These are phyloP conservation scores for Aspergillus aculeatinus DNA, from an alignment of 2,329 filamentous ascomycete genomes.

Conservation along the genomic window DNA sequence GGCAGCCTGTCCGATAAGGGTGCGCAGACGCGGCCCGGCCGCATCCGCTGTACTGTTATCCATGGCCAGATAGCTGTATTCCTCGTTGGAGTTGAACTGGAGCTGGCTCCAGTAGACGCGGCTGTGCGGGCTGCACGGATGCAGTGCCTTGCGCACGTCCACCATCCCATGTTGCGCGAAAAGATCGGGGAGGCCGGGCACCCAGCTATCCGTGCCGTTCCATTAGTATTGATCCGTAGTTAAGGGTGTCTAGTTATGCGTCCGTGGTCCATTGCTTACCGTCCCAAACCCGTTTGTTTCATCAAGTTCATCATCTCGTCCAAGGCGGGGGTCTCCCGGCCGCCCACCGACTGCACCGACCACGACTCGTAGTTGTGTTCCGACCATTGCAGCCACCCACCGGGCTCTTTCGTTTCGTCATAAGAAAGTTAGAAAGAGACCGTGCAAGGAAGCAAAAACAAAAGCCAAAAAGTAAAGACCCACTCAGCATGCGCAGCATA, in stretches of 20 bases:
- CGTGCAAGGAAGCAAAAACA: no score
- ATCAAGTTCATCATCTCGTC: neutral
- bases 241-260: neutral
- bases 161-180: neutral
- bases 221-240: neutral
- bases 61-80: slow-evolving; percentile 4
- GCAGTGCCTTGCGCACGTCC: slow-evolving; percentile 1
- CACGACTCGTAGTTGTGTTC: slow-evolving; percentile 1
- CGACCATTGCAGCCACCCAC: slow-evolving; percentile 2
- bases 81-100: slow-evolving; percentile 4
- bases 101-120: slow-evolving; percentile 1
- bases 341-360: neutral
- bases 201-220: neutral
- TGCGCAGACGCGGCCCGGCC: neutral
- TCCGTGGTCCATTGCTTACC: neutral
- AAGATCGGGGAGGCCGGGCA: neutral
- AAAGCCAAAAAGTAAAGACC: neutral
- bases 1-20: neutral
- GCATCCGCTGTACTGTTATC: neutral
- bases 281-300: neutral
- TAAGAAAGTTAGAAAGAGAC: no score
- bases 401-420: neutral
- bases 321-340: neutral
- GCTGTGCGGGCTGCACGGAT: neutral
- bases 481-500: neutral